Conservation (phyloP, 768 basidiomycete genomes). For the Auricularia heimuer region DNA sequence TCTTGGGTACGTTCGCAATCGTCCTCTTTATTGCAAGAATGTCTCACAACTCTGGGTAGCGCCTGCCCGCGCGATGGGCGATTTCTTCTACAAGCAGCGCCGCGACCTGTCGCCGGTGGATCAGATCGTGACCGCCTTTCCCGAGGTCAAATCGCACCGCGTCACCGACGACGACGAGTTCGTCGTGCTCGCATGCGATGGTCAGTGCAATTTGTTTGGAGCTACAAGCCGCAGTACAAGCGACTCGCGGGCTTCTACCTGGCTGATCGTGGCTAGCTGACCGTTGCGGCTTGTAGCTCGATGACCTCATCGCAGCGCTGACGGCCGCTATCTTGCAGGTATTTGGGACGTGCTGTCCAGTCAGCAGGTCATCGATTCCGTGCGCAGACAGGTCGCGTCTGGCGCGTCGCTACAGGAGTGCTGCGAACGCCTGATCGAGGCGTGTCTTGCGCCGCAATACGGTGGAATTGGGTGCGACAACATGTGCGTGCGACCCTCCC, state of each 20-base stretch:
- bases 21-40: neutral
- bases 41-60: neutral
- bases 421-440: neutral
- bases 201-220: neutral
- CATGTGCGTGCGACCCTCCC: too few species aligned
- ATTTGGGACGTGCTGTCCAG: conserved; percentile 1
- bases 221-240: too few species aligned
- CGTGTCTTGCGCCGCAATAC: neutral
- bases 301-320: too few species aligned
- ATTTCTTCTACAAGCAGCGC: conserved; percentile 1
- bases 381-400: neutral
- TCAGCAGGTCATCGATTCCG: neutral
- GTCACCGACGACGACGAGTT: neutral
- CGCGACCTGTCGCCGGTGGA: neutral
- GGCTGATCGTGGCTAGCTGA: too few species aligned
- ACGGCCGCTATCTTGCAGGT: neutral
- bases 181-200: neutral
- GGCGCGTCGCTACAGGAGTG: neutral
- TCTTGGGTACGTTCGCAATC: neutral
- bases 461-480: neutral
- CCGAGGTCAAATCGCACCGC: neutral
- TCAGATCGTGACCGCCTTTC: neutral
- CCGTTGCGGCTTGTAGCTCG: too few species aligned
- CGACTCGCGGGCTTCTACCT: too few species aligned
- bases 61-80: neutral